phyloP scores from a whole-genome alignment of 2,329 filamentous ascomycete genomes.

The Botrytis fabae region DNA sequence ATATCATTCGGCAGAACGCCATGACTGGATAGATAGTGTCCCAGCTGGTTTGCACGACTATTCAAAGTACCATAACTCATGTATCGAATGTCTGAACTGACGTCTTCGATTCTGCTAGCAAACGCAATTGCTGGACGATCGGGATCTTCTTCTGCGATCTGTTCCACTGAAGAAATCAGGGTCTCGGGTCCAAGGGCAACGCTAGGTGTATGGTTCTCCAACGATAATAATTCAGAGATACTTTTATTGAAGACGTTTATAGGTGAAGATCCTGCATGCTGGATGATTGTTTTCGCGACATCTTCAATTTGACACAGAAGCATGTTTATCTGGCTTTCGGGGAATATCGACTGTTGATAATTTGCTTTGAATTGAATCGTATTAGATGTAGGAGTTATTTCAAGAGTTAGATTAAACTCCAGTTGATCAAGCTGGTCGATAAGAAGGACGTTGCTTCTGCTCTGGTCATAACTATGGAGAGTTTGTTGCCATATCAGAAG shows the following conservation, averaged over 20 bases:
- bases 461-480: constrained; percentile 45
- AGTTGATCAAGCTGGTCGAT: constrained; percentile 66
- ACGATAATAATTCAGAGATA: constrained; percentile 31
- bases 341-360: constrained; percentile 55
- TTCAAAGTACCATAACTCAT: constrained; percentile 69
- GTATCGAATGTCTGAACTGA: constrained; percentile 42
- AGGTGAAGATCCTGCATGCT: constrained; percentile 22
- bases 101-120: constrained; percentile 49
- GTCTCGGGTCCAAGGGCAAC: constrained; percentile 27
- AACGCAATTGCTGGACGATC: constrained; percentile 65
- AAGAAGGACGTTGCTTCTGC: constrained; percentile 50
- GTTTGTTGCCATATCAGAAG: constrained; percentile 86
- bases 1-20: constrained; percentile 55
- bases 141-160: constrained; percentile 45
- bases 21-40: constrained; percentile 51
- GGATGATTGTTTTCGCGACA: constrained; percentile 48
- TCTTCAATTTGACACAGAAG: constrained; percentile 63
- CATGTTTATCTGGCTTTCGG: constrained; percentile 53
- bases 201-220: constrained; percentile 34
- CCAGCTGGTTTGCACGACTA: constrained; percentile 61
- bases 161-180: constrained; percentile 38
- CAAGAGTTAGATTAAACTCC: constrained; percentile 74
- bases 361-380: constrained; percentile 54
- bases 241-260: constrained; percentile 27
- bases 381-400: constrained; percentile 64